Evolutionary conservation across 2,329 filamentous ascomycete genomes (phyloP).

Genomic region (Seiridium cupressi): DNA sequence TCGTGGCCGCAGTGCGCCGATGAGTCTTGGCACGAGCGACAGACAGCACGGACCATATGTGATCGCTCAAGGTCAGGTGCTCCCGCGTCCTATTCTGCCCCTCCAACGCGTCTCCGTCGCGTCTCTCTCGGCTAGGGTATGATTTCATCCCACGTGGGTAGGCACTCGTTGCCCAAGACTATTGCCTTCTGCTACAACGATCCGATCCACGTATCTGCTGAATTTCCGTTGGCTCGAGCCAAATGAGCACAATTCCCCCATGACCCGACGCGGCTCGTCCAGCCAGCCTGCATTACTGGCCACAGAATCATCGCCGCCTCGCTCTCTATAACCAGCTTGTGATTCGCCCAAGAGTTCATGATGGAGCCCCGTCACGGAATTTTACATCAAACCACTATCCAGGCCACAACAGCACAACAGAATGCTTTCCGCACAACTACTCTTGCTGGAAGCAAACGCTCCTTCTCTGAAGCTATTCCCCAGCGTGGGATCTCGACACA

Average conservation of each 20-base stretch:
- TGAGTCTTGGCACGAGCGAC: background rate
- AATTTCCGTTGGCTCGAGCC: too few relatives aligned
- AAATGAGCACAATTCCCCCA: too few relatives aligned
- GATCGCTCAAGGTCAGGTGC: background rate
- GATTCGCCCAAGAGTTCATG: background rate
- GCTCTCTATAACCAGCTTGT: too few relatives aligned
- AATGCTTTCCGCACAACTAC: background rate
- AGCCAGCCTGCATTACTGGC: too few relatives aligned
- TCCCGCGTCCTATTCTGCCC: background rate
- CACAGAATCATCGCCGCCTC: background rate
- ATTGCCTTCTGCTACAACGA: too few relatives aligned
- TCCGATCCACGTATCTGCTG: too few relatives aligned
- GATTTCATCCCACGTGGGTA: too few relatives aligned
- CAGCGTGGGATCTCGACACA: slow-evolving; percentile 8
- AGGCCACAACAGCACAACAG: slow-evolving; percentile 40
- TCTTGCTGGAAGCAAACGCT: slow-evolving; percentile 46
- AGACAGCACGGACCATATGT: background rate
- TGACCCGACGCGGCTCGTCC: too few relatives aligned
- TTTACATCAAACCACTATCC: slow-evolving; percentile 50
- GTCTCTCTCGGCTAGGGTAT: background rate
- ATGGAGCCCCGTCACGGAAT: slow-evolving; percentile 29
- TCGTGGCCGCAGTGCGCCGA: background rate
- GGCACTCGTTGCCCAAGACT: too few relatives aligned
- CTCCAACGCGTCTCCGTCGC: background rate
- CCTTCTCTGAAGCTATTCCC: slow-evolving; percentile 18